Evolutionary conservation across 192 early-diverging fungal genomes (phyloP), one percentile per base, ranked within the genome.

Genomic region (Coemansia sp.): DNA sequence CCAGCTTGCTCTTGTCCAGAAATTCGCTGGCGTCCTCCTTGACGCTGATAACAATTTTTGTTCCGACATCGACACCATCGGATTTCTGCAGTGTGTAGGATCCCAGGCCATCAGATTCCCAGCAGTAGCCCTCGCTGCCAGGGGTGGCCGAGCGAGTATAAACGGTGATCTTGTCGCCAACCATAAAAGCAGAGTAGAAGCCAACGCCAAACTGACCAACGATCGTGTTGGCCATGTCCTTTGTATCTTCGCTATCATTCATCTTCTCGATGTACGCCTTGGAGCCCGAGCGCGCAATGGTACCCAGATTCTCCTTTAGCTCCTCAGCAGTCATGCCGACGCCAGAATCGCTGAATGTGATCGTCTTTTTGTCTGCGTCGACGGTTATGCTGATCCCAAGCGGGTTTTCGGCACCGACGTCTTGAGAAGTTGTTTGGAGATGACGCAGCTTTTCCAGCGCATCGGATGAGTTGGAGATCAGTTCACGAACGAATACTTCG

Each of bases 141-240:
- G 89, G 87, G 40, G 59, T 64, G 57, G 97, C 96, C 67, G 90
- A 86, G 81, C 98, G 98, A 56, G 89, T 90, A 30, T 91, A 89
- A 16, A 99, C 96, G 7, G 88, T 86, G 33, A 99, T 96, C 77
- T 89, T 90, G 84, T 99, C 96, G 31, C 96, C 96, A 16, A 95
- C 93, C 79, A 96, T 85, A 75, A 95, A 99, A 16, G 93, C 94
- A 31, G 94, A 96, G 85, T 99, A 99, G 83, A 99, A 99, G 33
- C 97, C 96, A 30, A 98, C 96, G 88, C 97, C 97, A 80, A 99
- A 99, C 83, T 99, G 95, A 48, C 97, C 97, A 64, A 97, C 96
- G 64, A 97, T 84, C 30, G 87, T 85, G 76, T 86, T 85, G 36
- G 88, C 89, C 40, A 84, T 80, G 73, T 87, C 85, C 68, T 67